Percentiles rank a stretch among this genome's conserved stretches.
phyloP scores from a whole-genome alignment of 257 asterid species.

The Paulownia fortunei region DNA sequence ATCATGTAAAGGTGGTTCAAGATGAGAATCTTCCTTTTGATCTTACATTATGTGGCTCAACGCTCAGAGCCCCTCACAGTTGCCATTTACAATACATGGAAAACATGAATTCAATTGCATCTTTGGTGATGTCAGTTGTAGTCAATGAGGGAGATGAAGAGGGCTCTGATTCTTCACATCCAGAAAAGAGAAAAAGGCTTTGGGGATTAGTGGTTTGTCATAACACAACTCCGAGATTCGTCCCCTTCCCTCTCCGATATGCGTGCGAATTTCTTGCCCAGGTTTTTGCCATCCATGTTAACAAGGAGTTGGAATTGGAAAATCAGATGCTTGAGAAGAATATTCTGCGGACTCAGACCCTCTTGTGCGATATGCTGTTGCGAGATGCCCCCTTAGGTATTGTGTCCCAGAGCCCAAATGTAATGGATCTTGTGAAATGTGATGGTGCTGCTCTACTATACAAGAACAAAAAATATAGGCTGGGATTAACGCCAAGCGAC shows the following conservation, averaged over 20 bases:
- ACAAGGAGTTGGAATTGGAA: conserved; percentile 85
- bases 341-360: conserved; percentile 81
- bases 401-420: conserved; percentile 83
- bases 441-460: conserved; percentile 78
- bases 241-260: conserved; percentile 93
- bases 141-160: conserved; percentile 86
- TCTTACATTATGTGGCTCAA: conserved; percentile 89
- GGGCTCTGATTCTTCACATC: conserved; percentile 53
- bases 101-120: conserved; percentile 90
- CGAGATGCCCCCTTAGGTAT: conserved; percentile 90
- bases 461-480: conserved; percentile 52
- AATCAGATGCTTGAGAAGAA: conserved; percentile 87
- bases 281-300: conserved; percentile 89
- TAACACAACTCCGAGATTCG: conserved; percentile 85
- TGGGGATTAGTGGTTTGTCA: conserved; percentile 99
- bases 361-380: conserved; percentile 88
- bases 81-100: conserved; percentile 96
- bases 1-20: conserved; percentile 75
- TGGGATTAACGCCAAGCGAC: conserved; percentile 76
- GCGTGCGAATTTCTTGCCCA: conserved; percentile 97
- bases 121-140: conserved; percentile 93
- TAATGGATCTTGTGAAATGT: conserved; percentile 91
- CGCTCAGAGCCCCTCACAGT: conserved; percentile 89
- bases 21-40: conserved; percentile 82
- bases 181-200: conserved; percentile 72